A percentile compares a stretch with the other conserved stretches of the same genome.
phyloP scores from a whole-genome alignment of 192 early-diverging fungal genomes.

The Coemansia pectinata region DNA sequence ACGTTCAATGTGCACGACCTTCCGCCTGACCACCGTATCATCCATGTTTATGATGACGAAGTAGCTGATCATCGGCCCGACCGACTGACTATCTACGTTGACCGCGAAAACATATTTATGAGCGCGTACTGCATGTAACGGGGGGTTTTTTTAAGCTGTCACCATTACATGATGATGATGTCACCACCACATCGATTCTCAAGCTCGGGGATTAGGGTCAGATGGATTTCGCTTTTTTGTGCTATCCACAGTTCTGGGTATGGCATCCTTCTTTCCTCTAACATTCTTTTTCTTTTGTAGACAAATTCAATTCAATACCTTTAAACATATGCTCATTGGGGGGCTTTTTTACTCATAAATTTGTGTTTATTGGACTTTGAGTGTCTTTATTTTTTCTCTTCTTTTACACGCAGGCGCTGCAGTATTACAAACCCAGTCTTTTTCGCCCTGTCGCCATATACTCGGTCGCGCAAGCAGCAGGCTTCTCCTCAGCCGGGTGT shows the following conservation, averaged over 20 bases:
- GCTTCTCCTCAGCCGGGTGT: conserved; percentile 1
- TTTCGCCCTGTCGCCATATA: neutral
- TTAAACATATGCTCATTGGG: neutral
- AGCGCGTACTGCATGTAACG: conserved; percentile 37
- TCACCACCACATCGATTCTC: neutral
- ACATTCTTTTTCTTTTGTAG: neutral
- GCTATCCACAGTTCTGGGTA: neutral
- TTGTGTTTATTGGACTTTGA: neutral
- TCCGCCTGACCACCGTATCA: conserved; percentile 44
- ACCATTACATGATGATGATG: neutral
- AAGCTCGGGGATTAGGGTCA: neutral
- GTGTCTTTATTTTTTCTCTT: neutral
- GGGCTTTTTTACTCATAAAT: neutral
- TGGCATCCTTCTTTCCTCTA: neutral
- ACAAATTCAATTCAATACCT: neutral
- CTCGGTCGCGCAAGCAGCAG: conserved; percentile 10
- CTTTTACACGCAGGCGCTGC: neutral
- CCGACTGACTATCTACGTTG: conserved; percentile 39
- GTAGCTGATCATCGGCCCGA: conserved; percentile 28
- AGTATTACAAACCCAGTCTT: neutral
- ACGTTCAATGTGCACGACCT: conserved; percentile 31
- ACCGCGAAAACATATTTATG: conserved; percentile 50
- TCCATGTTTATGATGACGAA: conserved; percentile 37
- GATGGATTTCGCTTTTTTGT: neutral
- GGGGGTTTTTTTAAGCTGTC: neutral